phyloP scores from a whole-genome alignment of 208 protist genomes.

The Blechomonas ayalai region DNA sequence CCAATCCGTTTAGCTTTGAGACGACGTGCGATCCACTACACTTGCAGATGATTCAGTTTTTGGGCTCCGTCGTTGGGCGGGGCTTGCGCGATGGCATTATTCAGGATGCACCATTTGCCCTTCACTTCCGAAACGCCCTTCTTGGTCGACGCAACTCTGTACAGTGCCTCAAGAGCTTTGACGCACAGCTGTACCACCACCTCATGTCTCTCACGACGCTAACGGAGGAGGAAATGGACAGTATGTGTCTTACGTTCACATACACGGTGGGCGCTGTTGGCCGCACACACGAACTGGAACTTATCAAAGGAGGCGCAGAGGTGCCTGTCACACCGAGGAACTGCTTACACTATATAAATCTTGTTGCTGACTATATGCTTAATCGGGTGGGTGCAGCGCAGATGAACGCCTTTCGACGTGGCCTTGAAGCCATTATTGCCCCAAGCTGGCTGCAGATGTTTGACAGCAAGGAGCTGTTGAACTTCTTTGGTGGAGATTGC shows the following conservation, averaged over 20 bases:
- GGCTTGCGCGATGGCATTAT: conserved; percentile 86
- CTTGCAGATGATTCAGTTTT: conserved; percentile 73
- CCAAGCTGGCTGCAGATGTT: conserved; percentile 72
- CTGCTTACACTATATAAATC: conserved; percentile 88
- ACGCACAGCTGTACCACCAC: conserved; percentile 82
- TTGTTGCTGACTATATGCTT: conserved; percentile 89
- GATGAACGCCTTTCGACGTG: conserved; percentile 72
- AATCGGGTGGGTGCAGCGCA: conserved; percentile 84
- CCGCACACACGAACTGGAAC: conserved; percentile 60
- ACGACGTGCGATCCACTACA: conserved; percentile 57
- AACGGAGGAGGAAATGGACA: conserved; percentile 61
- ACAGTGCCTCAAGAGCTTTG: conserved; percentile 82
- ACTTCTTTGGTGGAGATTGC: conserved; percentile 74
- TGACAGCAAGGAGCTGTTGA: conserved; percentile 81
- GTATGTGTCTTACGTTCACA: conserved; percentile 72
- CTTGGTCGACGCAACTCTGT: conserved; percentile 86
- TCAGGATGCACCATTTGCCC: conserved; percentile 84
- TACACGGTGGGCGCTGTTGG: conserved; percentile 68
- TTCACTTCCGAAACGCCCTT: conserved; percentile 88
- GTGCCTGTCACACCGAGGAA: conserved; percentile 83
- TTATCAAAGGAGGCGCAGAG: conserved; percentile 67
- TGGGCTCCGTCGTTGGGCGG: conserved; percentile 88
- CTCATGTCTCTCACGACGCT: conserved; percentile 60
- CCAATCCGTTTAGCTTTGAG: conserved; percentile 81
- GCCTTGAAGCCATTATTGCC: conserved; percentile 65